A percentile compares a stretch with the other conserved stretches of the same genome.
phyloP scores from a whole-genome alignment of 306 rosid genomes.

The Glycine soja region DNA sequence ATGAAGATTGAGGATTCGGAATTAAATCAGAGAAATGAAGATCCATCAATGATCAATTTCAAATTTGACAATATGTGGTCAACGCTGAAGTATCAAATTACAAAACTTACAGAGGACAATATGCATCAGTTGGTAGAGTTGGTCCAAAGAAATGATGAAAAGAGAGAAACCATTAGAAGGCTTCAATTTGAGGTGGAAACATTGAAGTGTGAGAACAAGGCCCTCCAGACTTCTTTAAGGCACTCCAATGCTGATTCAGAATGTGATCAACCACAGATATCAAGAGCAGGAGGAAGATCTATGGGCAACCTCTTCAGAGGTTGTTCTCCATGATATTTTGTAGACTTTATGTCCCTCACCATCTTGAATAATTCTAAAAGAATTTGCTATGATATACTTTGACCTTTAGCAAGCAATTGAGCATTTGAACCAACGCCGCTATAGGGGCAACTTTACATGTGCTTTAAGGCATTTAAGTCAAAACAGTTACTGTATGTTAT shows the following conservation, averaged over 20 bases:
- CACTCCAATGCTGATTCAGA: constrained; percentile 52
- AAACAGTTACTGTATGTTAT: constrained; percentile 32
- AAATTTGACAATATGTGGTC: constrained; percentile 48
- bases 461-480: constrained; percentile 21
- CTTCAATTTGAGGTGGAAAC: constrained; percentile 56
- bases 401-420: constrained; percentile 36
- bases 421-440: background rate
- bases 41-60: constrained; percentile 38
- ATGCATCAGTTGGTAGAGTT: constrained; percentile 57
- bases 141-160: constrained; percentile 62
- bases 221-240: constrained; percentile 51
- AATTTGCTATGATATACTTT: constrained; percentile 30
- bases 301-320: constrained; percentile 49
- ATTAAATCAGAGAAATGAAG: constrained; percentile 37
- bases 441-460: constrained; percentile 3
- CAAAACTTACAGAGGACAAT: constrained; percentile 61
- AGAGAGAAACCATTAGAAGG: constrained; percentile 63
- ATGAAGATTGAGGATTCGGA: constrained; percentile 41
- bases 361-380: constrained; percentile 29
- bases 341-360: constrained; percentile 15
- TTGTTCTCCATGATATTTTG: constrained; percentile 52
- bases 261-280: constrained; percentile 42
- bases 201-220: constrained; percentile 55
- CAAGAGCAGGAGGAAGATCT: constrained; percentile 45
- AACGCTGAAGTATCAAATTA: constrained; percentile 42